These are phyloP conservation scores for Clavulina sp. DNA, from an alignment of 768 basidiomycete genomes.

Conservation along the genomic window DNA sequence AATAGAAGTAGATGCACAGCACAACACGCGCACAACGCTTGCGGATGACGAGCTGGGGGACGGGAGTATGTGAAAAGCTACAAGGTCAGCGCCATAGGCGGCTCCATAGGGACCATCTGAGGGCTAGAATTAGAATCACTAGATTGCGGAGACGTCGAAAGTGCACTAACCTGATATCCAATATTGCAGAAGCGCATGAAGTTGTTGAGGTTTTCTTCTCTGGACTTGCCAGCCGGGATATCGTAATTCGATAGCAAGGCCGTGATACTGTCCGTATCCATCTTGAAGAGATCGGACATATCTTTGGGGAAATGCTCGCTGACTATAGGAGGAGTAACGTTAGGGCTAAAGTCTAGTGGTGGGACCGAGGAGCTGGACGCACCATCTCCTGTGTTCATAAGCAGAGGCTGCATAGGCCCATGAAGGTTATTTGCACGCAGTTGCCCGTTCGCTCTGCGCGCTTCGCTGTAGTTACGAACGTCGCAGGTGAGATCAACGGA, in stretches of 20 bases:
- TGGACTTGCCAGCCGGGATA: not conserved
- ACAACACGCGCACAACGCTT: too few relatives aligned
- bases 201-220: slow-evolving; percentile 28
- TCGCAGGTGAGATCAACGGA: not conserved
- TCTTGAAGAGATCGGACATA: slow-evolving; percentile 30
- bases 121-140: too few relatives aligned
- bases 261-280: slow-evolving; percentile 20
- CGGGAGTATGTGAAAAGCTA: too few relatives aligned
- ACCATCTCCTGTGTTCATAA: slow-evolving; percentile 26
- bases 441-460: slow-evolving; percentile 33
- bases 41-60: too few relatives aligned
- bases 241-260: not conserved
- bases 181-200: slow-evolving; percentile 42
- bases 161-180: slow-evolving; percentile 39
- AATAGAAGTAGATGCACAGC: too few relatives aligned
- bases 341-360: not conserved
- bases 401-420: slow-evolving; percentile 29
- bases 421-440: slow-evolving; percentile 27
- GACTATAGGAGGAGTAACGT: slow-evolving; percentile 15
- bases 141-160: too few relatives aligned
- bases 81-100: not conserved
- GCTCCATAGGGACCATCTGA: not conserved
- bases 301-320: slow-evolving; percentile 35
- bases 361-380: not conserved
- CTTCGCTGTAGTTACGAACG: slow-evolving; percentile 29